A percentile compares a stretch with the other conserved stretches of the same genome.
Conservation (phyloP, 768 basidiomycete genomes). For the Tubosaeta brunneosetosa region DNA sequence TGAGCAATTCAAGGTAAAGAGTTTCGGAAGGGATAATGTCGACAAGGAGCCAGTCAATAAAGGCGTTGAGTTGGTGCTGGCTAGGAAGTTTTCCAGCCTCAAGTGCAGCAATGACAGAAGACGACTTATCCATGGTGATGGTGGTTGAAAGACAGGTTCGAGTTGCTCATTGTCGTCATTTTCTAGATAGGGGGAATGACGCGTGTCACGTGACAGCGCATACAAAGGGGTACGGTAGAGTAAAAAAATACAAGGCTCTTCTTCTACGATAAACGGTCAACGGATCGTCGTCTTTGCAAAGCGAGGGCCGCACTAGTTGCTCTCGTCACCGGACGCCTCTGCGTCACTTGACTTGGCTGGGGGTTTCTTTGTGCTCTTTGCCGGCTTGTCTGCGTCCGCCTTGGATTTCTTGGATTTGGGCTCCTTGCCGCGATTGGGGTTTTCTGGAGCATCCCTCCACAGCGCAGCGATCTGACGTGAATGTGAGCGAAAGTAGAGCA, state of each 20-base stretch:
- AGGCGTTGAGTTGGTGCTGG: conserved; percentile 49
- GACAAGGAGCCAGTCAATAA: conserved; percentile 53
- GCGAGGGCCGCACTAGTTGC: conserved; percentile 10
- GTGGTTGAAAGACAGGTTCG: neutral
- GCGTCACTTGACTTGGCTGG: conserved; percentile 19
- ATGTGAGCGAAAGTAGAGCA: conserved; percentile 4
- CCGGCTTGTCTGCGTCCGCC: conserved; percentile 20
- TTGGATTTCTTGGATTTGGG: conserved; percentile 45
- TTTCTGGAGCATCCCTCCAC: conserved; percentile 59
- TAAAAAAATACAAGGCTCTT: neutral
- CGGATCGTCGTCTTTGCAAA: neutral
- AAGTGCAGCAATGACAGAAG: conserved; percentile 61
- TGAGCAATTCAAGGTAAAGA: conserved; percentile 39
- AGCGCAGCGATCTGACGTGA: conserved; percentile 45
- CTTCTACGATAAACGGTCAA: conserved; percentile 4
- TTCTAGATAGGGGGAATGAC: conserved; percentile 18
- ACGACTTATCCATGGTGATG: conserved; percentile 54
- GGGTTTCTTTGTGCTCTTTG: conserved; percentile 12
- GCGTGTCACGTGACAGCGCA: conserved; percentile 17
- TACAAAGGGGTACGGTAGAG: conserved; percentile 13
- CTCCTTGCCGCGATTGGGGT: conserved; percentile 57
- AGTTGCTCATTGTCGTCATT: conserved; percentile 12
- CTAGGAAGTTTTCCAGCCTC: conserved; percentile 68
- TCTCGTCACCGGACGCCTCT: conserved; percentile 22
- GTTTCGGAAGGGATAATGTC: conserved; percentile 45